Conservation (phyloP, 2,329 filamentous ascomycete species). For the Colletotrichum nymphaeae region DNA sequence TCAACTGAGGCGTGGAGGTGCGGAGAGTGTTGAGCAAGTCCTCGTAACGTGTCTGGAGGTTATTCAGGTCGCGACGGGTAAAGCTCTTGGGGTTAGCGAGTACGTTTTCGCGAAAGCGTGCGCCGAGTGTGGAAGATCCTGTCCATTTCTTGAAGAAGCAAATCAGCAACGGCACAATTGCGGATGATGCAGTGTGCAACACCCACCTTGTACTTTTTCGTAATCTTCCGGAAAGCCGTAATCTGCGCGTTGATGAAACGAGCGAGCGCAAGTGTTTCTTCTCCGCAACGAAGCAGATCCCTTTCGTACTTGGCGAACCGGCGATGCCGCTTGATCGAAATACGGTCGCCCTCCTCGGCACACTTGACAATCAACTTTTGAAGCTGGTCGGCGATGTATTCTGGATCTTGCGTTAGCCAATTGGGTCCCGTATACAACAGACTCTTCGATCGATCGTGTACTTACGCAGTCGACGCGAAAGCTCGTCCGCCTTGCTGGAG, state of each 20-base stretch:
- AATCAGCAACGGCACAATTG: conserved; percentile 1
- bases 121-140: conserved; percentile 72
- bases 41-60: conserved; percentile 62
- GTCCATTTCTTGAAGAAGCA: conserved; percentile 77
- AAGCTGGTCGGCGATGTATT: conserved; percentile 60
- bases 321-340: conserved; percentile 60
- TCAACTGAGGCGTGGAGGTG: conserved; percentile 54
- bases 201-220: conserved; percentile 83
- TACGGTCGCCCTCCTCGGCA: conserved; percentile 46
- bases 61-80: conserved; percentile 71
- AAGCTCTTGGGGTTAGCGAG: conserved; percentile 77
- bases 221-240: conserved; percentile 82
- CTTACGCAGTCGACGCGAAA: conserved; percentile 74
- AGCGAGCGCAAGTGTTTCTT: conserved; percentile 77
- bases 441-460: background rate
- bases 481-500: conserved; percentile 82
- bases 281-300: conserved; percentile 68
- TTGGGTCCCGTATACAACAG: background rate
- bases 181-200: background rate
- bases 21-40: conserved; percentile 61
- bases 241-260: conserved; percentile 81
- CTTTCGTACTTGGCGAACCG: conserved; percentile 65
- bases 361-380: conserved; percentile 60
- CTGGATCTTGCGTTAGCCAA: conserved; percentile 44
- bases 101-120: conserved; percentile 75